These are phyloP conservation scores for Hygrocybe punicea DNA, from an alignment of 768 basidiomycete species.

Conservation along the genomic window DNA sequence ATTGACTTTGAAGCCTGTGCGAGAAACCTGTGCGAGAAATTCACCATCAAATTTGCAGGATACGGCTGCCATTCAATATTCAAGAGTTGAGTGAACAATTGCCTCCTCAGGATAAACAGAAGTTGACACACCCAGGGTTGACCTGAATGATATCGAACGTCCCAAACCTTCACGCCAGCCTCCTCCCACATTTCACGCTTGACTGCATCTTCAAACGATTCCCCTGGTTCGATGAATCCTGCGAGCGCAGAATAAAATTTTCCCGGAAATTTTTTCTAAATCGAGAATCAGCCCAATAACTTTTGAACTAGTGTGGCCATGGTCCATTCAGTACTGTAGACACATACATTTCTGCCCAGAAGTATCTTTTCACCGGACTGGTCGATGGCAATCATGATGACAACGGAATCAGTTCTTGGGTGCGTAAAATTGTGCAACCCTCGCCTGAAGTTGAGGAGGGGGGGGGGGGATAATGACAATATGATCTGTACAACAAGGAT, in stretches of 20 bases:
- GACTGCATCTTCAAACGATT: slow-evolving; percentile 92
- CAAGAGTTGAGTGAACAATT: neutral
- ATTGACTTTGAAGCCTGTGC: neutral
- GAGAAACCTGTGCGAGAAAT: neutral
- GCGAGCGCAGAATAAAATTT: slow-evolving; percentile 87
- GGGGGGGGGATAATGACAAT: slow-evolving; percentile 4
- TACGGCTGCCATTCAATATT: slow-evolving; percentile 58
- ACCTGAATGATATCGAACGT: slow-evolving; percentile 78
- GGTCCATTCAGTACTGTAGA: slow-evolving; percentile 6
- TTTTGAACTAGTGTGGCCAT: neutral
- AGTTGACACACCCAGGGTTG: slow-evolving; percentile 72
- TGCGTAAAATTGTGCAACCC: slow-evolving; percentile 87
- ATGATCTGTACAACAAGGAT: slow-evolving; percentile 12
- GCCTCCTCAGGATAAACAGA: neutral
- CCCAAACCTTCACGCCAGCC: slow-evolving; percentile 82
- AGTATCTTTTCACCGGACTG: slow-evolving; percentile 78
- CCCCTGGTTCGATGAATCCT: slow-evolving; percentile 92
- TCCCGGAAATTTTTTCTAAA: slow-evolving; percentile 63
- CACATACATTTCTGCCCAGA: slow-evolving; percentile 77
- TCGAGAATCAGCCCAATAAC: neutral
- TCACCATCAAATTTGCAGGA: slow-evolving; percentile 83
- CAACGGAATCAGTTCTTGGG: slow-evolving; percentile 81
- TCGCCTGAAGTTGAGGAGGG: slow-evolving; percentile 42
- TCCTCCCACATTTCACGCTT: slow-evolving; percentile 94
- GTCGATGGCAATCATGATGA: slow-evolving; percentile 86